These are phyloP conservation scores for Suhomyces panamericanus DNA, from an alignment of 1,139 yeast genomes.

Conservation along the genomic window DNA sequence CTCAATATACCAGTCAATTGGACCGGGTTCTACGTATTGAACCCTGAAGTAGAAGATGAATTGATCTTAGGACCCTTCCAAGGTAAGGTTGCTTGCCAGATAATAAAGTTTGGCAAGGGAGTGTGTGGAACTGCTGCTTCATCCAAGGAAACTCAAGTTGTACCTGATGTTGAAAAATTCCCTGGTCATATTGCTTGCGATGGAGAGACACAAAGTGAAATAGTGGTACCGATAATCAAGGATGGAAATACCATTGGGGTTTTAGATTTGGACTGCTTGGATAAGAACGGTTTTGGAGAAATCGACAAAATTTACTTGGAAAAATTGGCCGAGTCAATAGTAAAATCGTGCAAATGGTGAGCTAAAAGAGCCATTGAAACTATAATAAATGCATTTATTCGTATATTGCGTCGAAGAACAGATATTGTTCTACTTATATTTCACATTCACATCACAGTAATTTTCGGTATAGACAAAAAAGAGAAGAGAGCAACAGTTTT, in stretches of 20 bases:
- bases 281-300: constrained; percentile 62
- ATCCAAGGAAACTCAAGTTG: constrained; percentile 61
- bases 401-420: not conserved
- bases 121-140: constrained; percentile 89
- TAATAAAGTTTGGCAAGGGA: constrained; percentile 74
- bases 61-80: constrained; percentile 89
- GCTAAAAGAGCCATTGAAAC: not conserved
- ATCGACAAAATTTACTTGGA: constrained; percentile 63
- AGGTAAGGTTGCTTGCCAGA: constrained; percentile 95
- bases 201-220: constrained; percentile 89
- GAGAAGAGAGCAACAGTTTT: constrained; percentile 6
- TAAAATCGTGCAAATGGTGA: constrained; percentile 47
- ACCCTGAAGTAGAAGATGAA: constrained; percentile 36
- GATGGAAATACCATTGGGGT: constrained; percentile 62
- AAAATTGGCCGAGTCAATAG: constrained; percentile 52
- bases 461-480: constrained; percentile 7
- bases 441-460: constrained; percentile 9
- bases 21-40: constrained; percentile 83
- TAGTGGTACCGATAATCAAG: constrained; percentile 78
- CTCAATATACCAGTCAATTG: constrained; percentile 67
- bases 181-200: constrained; percentile 98
- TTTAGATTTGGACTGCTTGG: constrained; percentile 80
- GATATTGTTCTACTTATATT: constrained; percentile 2
- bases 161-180: constrained; percentile 68
- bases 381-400: not conserved